Conservation (phyloP, 768 basidiomycete species). For the Leccinum olivaceopallidum region DNA sequence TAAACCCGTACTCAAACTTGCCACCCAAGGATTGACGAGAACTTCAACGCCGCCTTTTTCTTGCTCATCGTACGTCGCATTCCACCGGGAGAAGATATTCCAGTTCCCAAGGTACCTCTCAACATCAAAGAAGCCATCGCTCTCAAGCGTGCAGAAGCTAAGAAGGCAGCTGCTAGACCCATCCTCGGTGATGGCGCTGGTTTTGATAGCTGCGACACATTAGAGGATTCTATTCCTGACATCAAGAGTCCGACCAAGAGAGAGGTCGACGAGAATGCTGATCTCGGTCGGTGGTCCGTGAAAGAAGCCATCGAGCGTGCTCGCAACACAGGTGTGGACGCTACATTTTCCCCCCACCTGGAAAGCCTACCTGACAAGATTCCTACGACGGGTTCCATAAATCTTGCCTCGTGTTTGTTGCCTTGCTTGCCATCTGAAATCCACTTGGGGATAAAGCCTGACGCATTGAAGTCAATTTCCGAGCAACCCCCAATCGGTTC, state of each 20-base stretch:
- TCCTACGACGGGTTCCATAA: too few relatives aligned
- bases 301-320: slow-evolving; percentile 78
- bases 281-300: slow-evolving; percentile 60
- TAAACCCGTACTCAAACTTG: too few relatives aligned
- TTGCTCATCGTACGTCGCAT: too few relatives aligned
- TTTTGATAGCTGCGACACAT: slow-evolving; percentile 38
- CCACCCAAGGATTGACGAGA: too few relatives aligned
- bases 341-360: not conserved
- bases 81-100: slow-evolving; percentile 19
- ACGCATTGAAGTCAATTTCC: too few relatives aligned
- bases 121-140: slow-evolving; percentile 81
- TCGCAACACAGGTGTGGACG: slow-evolving; percentile 66
- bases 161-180: slow-evolving; percentile 46
- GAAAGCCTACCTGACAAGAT: too few relatives aligned
- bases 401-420: too few relatives aligned
- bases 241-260: slow-evolving; percentile 21
- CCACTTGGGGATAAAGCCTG: too few relatives aligned
- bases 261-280: slow-evolving; percentile 51
- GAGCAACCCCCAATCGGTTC: too few relatives aligned
- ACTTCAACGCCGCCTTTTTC: too few relatives aligned
- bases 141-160: slow-evolving; percentile 74
- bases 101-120: slow-evolving; percentile 35
- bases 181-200: slow-evolving; percentile 28
- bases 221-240: slow-evolving; percentile 51
- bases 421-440: too few relatives aligned